phyloP scores from a whole-genome alignment of 208 protist genomes.

The Naegleria gruberi region DNA sequence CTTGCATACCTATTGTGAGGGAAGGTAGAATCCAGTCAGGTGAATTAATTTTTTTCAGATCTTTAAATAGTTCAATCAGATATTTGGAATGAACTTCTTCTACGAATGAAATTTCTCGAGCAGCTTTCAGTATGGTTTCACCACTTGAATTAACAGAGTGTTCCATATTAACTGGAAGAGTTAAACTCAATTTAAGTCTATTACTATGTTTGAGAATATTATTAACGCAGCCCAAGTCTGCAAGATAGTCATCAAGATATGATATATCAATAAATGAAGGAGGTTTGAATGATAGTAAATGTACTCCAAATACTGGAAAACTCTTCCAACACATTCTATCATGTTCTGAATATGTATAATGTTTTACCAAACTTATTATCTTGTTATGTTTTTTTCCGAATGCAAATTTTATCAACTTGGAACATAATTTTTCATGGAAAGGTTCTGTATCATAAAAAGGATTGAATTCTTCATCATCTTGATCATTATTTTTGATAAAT shows the following conservation, averaged over 20 bases:
- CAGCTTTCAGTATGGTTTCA: not conserved
- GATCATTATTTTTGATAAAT: not conserved
- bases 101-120: not conserved
- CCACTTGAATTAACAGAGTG: not conserved
- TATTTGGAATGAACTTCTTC: not conserved
- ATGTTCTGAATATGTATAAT: not conserved
- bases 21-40: not conserved
- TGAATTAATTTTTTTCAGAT: not conserved
- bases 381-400: not conserved
- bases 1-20: not conserved
- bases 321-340: not conserved
- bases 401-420: not conserved
- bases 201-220: not conserved
- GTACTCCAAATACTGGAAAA: not conserved
- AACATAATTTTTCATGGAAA: not conserved
- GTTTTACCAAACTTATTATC: not conserved
- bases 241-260: not conserved
- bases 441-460: not conserved
- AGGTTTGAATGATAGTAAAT: not conserved
- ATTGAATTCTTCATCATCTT: not conserved
- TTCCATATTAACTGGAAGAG: not conserved
- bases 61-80: not conserved
- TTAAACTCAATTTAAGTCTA: not conserved
- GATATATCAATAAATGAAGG: not conserved
- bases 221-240: not conserved